Evolutionary conservation across 2,329 filamentous ascomycete genomes (phyloP).

Genomic region (Bipolaris sorokiniana): DNA sequence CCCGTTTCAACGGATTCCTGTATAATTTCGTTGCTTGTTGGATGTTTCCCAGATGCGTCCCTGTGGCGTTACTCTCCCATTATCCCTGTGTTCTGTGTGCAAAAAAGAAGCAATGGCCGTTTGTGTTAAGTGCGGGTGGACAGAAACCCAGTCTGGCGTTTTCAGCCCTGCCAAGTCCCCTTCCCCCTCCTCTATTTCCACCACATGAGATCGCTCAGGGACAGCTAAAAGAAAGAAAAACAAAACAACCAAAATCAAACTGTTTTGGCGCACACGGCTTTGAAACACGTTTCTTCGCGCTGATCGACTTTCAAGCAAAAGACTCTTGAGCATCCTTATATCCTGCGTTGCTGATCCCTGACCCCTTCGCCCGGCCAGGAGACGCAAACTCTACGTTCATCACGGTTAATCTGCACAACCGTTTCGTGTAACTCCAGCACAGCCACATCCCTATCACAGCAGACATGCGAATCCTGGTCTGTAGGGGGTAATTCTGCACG

Average conservation of each 20-base stretch:
- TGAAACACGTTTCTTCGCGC: background rate
- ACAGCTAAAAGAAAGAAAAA: background rate
- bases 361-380: background rate
- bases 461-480: no score
- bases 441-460: background rate
- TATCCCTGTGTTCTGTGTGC: background rate
- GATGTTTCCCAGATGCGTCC: constrained; percentile 18
- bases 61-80: background rate
- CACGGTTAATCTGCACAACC: background rate
- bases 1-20: background rate
- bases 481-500: no score
- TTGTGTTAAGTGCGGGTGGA: background rate
- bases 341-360: background rate
- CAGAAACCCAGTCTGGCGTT: background rate
- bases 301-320: background rate
- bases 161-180: background rate
- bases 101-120: background rate
- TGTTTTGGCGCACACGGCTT: background rate
- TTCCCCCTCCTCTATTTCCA: background rate
- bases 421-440: background rate
- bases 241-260: background rate
- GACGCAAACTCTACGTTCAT: background rate
- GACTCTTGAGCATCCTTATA: background rate
- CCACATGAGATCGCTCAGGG: background rate
- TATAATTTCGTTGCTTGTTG: constrained; percentile 33